Conservation (phyloP, 768 basidiomycete species). For the Symmetrospora coprosmae region DNA sequence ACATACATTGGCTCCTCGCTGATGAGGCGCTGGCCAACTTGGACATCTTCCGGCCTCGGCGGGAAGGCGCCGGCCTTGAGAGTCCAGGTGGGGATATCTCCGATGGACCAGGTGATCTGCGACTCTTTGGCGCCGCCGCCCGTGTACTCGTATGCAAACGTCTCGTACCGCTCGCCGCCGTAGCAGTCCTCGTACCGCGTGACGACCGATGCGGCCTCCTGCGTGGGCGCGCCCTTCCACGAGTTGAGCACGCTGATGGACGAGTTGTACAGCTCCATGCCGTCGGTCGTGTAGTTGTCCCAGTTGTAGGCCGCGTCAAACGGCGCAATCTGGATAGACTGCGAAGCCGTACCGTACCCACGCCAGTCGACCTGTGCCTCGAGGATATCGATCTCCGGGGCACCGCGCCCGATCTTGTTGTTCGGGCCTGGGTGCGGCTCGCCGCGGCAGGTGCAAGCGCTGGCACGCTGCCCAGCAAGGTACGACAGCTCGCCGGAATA, state of each 20-base stretch:
- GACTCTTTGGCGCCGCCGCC: slow-evolving; percentile 43
- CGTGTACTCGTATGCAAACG: slow-evolving; percentile 62
- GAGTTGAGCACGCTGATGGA: slow-evolving; percentile 47
- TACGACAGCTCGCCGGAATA: slow-evolving; percentile 34
- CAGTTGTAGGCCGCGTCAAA: slow-evolving; percentile 52
- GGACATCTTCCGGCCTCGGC: slow-evolving; percentile 45
- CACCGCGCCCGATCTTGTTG: slow-evolving; percentile 50
- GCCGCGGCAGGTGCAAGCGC: slow-evolving; percentile 71
- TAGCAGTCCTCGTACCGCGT: slow-evolving; percentile 48
- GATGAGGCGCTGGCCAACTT: slow-evolving; percentile 54
- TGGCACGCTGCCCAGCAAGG: slow-evolving; percentile 71
- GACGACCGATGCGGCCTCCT: slow-evolving; percentile 60
- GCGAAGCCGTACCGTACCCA: slow-evolving; percentile 53
- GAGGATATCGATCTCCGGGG: slow-evolving; percentile 84
- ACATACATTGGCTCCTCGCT: slow-evolving; percentile 78
- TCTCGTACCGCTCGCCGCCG: slow-evolving; percentile 44
- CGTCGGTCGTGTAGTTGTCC: slow-evolving; percentile 15
- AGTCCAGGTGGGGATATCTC: slow-evolving; percentile 57
- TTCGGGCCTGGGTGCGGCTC: slow-evolving; percentile 78
- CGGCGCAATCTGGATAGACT: slow-evolving; percentile 50
- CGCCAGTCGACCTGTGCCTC: slow-evolving; percentile 58
- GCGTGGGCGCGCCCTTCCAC: slow-evolving; percentile 52
- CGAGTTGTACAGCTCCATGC: slow-evolving; percentile 10
- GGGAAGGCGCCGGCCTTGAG: slow-evolving; percentile 54
- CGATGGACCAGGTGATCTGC: slow-evolving; percentile 69